These are phyloP conservation scores for Ochetophila trinervis DNA, from an alignment of 306 rosid species.

Conservation along the genomic window DNA sequence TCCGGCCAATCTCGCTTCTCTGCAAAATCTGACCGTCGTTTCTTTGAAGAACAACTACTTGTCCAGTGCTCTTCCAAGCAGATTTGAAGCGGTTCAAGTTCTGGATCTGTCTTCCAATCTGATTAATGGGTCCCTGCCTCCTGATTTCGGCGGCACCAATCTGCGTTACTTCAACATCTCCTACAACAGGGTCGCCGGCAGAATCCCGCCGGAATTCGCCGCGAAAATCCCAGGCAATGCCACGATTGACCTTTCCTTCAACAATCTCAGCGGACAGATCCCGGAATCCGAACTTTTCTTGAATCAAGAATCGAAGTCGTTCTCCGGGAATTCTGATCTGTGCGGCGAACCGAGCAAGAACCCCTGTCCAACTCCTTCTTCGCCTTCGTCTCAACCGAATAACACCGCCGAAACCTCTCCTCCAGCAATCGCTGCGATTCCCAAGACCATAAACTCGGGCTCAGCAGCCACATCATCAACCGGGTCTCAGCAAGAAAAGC, in stretches of 20 bases:
- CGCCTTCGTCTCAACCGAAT: constrained; percentile 44
- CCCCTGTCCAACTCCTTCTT: constrained; percentile 61
- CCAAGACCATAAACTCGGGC: constrained; percentile 45
- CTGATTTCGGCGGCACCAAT: constrained; percentile 50
- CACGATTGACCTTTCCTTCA: constrained; percentile 71
- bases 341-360: constrained; percentile 53
- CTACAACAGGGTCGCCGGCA: constrained; percentile 60
- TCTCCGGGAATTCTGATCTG: constrained; percentile 53
- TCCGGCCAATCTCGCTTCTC: constrained; percentile 41
- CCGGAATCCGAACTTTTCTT: constrained; percentile 44
- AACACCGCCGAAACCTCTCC: constrained; percentile 48
- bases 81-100: constrained; percentile 34
- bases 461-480: constrained; percentile 4
- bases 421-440: constrained; percentile 89
- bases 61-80: constrained; percentile 48
- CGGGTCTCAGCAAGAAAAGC: constrained; percentile 14
- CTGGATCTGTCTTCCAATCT: constrained; percentile 83
- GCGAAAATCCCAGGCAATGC: constrained; percentile 47
- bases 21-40: constrained; percentile 40
- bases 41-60: constrained; percentile 66
- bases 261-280: constrained; percentile 58
- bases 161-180: constrained; percentile 61
- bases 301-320: constrained; percentile 38
- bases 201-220: constrained; percentile 49
- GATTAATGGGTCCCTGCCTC: constrained; percentile 66